phyloP scores from a whole-genome alignment of 2,329 filamentous ascomycete genomes.

The Alternaria longipes region DNA sequence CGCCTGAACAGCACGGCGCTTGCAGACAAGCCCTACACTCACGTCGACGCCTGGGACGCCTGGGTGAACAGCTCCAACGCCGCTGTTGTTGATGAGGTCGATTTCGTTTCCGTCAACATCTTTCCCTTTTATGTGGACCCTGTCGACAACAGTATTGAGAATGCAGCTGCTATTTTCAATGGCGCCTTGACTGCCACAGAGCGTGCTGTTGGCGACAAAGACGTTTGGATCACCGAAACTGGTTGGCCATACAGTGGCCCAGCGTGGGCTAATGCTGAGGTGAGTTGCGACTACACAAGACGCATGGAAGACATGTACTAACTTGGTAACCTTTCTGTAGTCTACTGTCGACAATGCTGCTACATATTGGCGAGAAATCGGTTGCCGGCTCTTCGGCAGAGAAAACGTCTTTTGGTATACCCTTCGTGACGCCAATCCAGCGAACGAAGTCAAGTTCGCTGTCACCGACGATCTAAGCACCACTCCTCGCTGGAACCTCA shows the following conservation, averaged over 20 bases:
- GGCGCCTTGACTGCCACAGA: constrained; percentile 40
- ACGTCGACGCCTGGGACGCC: constrained; percentile 50
- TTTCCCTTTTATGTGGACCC: constrained; percentile 51
- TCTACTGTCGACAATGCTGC: constrained; percentile 42
- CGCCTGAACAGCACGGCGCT: constrained; percentile 70
- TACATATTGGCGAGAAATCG: constrained; percentile 45
- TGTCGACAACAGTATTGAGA: constrained; percentile 47
- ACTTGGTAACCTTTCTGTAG: not conserved
- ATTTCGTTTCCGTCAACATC: constrained; percentile 50
- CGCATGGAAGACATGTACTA: not conserved
- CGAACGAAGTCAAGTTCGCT: constrained; percentile 67
- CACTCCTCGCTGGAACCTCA: constrained; percentile 63
- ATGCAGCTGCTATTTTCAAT: constrained; percentile 52
- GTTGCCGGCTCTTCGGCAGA: constrained; percentile 45
- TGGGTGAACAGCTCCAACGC: constrained; percentile 48
- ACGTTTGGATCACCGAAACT: constrained; percentile 53
- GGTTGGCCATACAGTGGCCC: constrained; percentile 46
- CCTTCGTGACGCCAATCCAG: constrained; percentile 58
- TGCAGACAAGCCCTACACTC: constrained; percentile 57
- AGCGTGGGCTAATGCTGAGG: constrained; percentile 36
- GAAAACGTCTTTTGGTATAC: constrained; percentile 49
- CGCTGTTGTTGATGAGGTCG: constrained; percentile 46
- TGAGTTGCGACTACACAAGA: not conserved
- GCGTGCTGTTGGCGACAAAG: constrained; percentile 40
- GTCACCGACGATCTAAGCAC: constrained; percentile 64